Conservation (phyloP, 495 filamentous ascomycete genomes). For the Evansstolkia leycettana region DNA sequence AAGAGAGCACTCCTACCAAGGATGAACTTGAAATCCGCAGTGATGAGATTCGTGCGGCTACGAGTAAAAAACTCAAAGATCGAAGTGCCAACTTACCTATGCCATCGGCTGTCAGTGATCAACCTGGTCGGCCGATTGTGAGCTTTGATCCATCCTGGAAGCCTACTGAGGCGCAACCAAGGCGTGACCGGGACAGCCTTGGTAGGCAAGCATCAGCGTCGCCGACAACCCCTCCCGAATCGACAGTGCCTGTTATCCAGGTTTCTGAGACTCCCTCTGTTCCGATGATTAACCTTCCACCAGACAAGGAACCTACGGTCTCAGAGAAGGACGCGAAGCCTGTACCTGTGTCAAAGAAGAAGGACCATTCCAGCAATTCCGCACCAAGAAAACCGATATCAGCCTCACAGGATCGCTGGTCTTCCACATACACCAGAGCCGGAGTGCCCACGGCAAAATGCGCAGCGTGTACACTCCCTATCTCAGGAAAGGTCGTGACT, state of each 20-base stretch:
- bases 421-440: slow-evolving; percentile 38
- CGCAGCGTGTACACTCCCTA: slow-evolving; percentile 68
- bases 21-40: slow-evolving; percentile 71
- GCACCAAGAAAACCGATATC: slow-evolving; percentile 12
- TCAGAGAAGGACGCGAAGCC: slow-evolving; percentile 16
- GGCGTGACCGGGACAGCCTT: slow-evolving; percentile 6
- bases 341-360: slow-evolving; percentile 12
- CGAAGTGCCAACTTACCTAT: slow-evolving; percentile 75
- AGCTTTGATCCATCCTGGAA: slow-evolving; percentile 82
- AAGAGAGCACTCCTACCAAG: slow-evolving; percentile 36
- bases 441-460: slow-evolving; percentile 61
- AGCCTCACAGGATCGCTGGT: slow-evolving; percentile 20
- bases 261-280: slow-evolving; percentile 40
- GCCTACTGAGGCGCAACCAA: slow-evolving; percentile 30
- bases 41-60: slow-evolving; percentile 80
- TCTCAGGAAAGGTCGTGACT: slow-evolving; percentile 82
- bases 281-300: slow-evolving; percentile 53
- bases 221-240: slow-evolving; percentile 21
- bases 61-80: slow-evolving; percentile 76
- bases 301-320: slow-evolving; percentile 31
- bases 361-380: slow-evolving; percentile 5
- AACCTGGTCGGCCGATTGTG: slow-evolving; percentile 76
- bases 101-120: slow-evolving; percentile 76
- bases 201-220: slow-evolving; percentile 7
- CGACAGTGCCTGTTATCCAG: slow-evolving; percentile 38